Base-by-base conservation (phyloP, 2,329 filamentous ascomycete species). In the Rachicladosporium sp. region DNA sequence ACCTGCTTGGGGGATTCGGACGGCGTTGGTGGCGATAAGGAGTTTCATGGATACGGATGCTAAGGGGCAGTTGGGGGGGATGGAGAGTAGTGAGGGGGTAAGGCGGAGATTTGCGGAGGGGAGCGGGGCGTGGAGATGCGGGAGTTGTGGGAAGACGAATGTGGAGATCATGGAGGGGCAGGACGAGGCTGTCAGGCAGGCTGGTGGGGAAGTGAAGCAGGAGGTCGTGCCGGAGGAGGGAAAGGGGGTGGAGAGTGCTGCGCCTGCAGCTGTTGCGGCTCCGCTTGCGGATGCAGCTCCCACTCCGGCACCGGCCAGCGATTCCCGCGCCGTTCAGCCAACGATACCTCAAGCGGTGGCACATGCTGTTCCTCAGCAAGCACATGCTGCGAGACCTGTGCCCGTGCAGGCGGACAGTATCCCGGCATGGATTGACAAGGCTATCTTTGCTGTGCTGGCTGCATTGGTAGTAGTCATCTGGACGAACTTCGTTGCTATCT, bases 1-100 rank as follows among this genome's bases (percentile, higher is more conserved):
- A 70, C 91, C 91, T 0, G 91, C 91, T 1, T 98, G 91, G 91
- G 91, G 91, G 0, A 81, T 98, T 7, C 74, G 91, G 43, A 96
- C 91, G 3, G 89, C 91, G 10, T 66, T 98, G 41, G 69, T 77
- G 4, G 78, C 77, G 4, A 76, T 96, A 36, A 68, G 91, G 40
- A 82, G 76, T 50, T 95, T 95, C 61, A 96, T 98, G 87, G 87
- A 93, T 59, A 88, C 82, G 3, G 84, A 89, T 50, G 78, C 83
- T 6, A 77, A 75, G 50, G 91, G 91, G 1, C 91, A 96, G 66
- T 68, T 98, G 1, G 91, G 91, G 9, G 91, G 91, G 0, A 69
- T 96, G 52, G 88, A 95, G 48, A 80, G 80, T 3, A 74, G 67
- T 19, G 78, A 80, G 11, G 70, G 69, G 4, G 76, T 83, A 37